phyloP scores from a whole-genome alignment of 2,329 filamentous ascomycete genomes.

The Fusarium sp. region DNA sequence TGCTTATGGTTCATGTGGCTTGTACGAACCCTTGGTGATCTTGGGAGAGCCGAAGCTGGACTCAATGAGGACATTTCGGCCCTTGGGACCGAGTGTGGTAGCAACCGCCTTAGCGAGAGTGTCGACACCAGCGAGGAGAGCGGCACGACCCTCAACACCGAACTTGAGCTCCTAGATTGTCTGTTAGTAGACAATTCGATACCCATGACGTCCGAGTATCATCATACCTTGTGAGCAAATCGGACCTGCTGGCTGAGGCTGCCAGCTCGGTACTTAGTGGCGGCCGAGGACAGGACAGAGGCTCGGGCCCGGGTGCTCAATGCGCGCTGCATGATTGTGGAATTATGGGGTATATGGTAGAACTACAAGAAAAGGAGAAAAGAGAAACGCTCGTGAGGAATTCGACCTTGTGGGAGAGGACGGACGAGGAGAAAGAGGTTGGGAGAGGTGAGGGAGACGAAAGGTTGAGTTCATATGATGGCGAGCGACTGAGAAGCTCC shows the following conservation, averaged over 20 bases:
- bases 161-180: constrained; percentile 89
- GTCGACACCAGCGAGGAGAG: constrained; percentile 93
- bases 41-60: constrained; percentile 98
- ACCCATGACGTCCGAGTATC: constrained; percentile 18
- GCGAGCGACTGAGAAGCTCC: constrained; percentile 45
- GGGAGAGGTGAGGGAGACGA: constrained; percentile 34
- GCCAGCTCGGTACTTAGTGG: constrained; percentile 72
- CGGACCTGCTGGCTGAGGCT: constrained; percentile 87
- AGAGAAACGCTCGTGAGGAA: constrained; percentile 42
- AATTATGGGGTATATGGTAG: constrained; percentile 49
- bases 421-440: constrained; percentile 30
- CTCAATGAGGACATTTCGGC: constrained; percentile 98
- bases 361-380: constrained; percentile 48
- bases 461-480: constrained; percentile 43
- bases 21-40: constrained; percentile 91
- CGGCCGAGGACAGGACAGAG: constrained; percentile 79
- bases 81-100: constrained; percentile 96
- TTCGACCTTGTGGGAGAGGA: constrained; percentile 47
- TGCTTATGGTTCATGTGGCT: neutral
- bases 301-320: constrained; percentile 84
- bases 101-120: constrained; percentile 96
- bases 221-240: constrained; percentile 92
- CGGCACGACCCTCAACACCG: constrained; percentile 90
- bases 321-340: constrained; percentile 89
- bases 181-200: constrained; percentile 46